Conservation (phyloP, 148 eudicot genomes). For the Silene uniflora region DNA sequence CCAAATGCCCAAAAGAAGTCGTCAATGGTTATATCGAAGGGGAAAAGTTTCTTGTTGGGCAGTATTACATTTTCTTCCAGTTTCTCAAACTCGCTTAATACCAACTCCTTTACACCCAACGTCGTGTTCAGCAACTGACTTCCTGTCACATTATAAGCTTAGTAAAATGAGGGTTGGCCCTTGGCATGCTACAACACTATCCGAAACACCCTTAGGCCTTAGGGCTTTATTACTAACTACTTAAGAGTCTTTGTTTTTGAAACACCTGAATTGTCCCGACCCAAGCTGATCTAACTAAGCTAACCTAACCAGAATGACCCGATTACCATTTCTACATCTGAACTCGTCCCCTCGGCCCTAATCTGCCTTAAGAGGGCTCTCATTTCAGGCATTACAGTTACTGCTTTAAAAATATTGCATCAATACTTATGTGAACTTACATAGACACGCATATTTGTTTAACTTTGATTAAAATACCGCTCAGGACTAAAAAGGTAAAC, state of each 20-base stretch:
- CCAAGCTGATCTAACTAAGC: no score
- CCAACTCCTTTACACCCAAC: slow-evolving; percentile 76
- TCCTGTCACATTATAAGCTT: slow-evolving; percentile 42
- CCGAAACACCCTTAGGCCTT: neutral
- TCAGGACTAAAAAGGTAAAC: no score
- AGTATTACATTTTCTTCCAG: slow-evolving; percentile 66
- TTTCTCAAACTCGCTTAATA: slow-evolving; percentile 67
- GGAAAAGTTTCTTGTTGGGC: slow-evolving; percentile 70
- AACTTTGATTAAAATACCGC: no score
- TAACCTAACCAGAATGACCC: no score
- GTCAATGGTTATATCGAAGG: slow-evolving; percentile 55
- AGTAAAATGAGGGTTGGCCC: slow-evolving; percentile 3
- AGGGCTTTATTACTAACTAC: neutral
- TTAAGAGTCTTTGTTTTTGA: neutral
- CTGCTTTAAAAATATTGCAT: no score
- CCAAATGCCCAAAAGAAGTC: slow-evolving; percentile 98
- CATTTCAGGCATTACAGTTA: no score
- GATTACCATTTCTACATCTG: no score
- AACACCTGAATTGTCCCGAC: no score
- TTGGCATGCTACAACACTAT: neutral
- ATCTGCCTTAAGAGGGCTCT: no score
- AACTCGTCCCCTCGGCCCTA: no score
- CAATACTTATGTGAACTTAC: no score
- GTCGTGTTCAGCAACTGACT: slow-evolving; percentile 89
- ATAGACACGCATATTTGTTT: no score